Base-by-base conservation (phyloP, 495 filamentous ascomycete genomes). In the Talaromyces borbonicus region DNA sequence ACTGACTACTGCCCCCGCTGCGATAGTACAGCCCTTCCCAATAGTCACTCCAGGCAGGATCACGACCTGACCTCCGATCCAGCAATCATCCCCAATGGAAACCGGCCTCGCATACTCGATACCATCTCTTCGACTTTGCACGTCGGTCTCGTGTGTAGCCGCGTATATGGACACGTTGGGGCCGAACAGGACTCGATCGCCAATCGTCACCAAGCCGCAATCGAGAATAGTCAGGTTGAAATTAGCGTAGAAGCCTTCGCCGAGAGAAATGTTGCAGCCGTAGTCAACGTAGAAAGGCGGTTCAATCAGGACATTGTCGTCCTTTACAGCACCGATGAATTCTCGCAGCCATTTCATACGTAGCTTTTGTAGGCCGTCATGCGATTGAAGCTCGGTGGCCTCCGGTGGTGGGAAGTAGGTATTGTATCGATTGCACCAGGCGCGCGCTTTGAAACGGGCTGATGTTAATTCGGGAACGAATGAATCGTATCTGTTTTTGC, bases 291-390 rank as follows among this genome's bases (percentile, higher is more conserved):
- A 51, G 44, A 72, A 52, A 0, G 69, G 63, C 16, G 69, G 56
- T 46, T 69, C 66, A 14, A 90, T 67, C 71, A 74, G 87, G 4
- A 85, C 74, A 12, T 84, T 74, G 26, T 76, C 30, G 11, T 22
- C 43, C 11, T 46, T 33, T 4, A 15, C 26, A n/a, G 9, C 24
- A 62, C 63, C 63, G 4, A 69, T 38, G 35, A 61, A 40, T 11
- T 61, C 48, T 8, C 33, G 39, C 15, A 63, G 49, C 36, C 61
- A 45, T 25, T 47, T 42, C 24, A 49, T 41, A 12, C 39, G 33
- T n/a, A 58, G 42, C 1, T 47, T 30, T 12, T 47, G 47, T 2
- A 49, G 43, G 14, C 49, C 41, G 1, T 58, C 54, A 44, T 54
- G 51, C 22, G 48, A 35, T 9, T 46, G 27, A 0, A 36, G 9